These are phyloP conservation scores for Holtermannia corniformis DNA, from an alignment of 768 basidiomycete genomes.

Conservation along the genomic window DNA sequence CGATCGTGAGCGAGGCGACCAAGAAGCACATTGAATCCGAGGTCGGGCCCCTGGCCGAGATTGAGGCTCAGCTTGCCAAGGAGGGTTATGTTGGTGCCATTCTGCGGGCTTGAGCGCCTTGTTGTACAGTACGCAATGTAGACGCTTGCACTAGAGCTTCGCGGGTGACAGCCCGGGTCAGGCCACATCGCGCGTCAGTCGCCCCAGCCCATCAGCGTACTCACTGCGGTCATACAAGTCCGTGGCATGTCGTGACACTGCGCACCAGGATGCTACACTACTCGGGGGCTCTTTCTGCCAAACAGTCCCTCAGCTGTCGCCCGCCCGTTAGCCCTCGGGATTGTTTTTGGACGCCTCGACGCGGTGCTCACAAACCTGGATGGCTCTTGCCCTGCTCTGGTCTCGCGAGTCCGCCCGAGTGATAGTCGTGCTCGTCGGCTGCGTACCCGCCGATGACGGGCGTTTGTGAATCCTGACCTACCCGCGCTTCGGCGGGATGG, in stretches of 20 bases:
- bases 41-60: slow-evolving; percentile 4
- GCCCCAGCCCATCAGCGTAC: too few relatives aligned
- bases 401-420: slow-evolving; percentile 14
- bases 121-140: too few relatives aligned
- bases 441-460: slow-evolving; percentile 18
- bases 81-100: slow-evolving; percentile 12
- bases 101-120: too few relatives aligned
- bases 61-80: slow-evolving; percentile 14
- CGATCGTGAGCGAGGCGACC: slow-evolving; percentile 11
- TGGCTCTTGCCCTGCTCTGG: slow-evolving; percentile 23
- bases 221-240: too few relatives aligned
- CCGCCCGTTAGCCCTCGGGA: neutral
- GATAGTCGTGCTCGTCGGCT: slow-evolving; percentile 9
- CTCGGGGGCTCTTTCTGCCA: slow-evolving; percentile 23
- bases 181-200: too few relatives aligned
- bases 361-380: slow-evolving; percentile 15
- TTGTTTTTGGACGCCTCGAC: neutral
- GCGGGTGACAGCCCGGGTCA: too few relatives aligned
- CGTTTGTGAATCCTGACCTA: slow-evolving; percentile 17
- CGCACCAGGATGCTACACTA: too few relatives aligned
- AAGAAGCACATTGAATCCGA: slow-evolving; percentile 8
- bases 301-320: slow-evolving; percentile 27
- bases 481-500: slow-evolving; percentile 16
- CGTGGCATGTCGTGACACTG: too few relatives aligned
- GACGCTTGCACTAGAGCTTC: too few relatives aligned